These are phyloP conservation scores for Hypoxylon sp. DNA, from an alignment of 2,329 filamentous ascomycete genomes.

Conservation along the genomic window DNA sequence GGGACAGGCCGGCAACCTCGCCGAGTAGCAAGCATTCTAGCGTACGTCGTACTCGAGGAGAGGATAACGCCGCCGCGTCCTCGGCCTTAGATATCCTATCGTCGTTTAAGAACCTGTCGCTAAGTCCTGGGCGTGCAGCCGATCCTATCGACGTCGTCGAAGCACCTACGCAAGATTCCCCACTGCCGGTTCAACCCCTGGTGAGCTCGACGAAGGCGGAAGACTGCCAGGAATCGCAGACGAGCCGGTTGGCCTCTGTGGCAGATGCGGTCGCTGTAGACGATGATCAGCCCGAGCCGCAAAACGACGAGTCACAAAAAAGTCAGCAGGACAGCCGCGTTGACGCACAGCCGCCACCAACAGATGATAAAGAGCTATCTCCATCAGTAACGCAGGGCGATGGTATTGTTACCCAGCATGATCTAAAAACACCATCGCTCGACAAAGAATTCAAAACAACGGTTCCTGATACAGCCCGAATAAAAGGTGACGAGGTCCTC, in stretches of 20 bases:
- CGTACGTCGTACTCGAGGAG: conserved; percentile 46
- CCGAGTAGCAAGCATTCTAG: conserved; percentile 43
- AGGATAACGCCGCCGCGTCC: conserved; percentile 37
- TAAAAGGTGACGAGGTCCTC: conserved; percentile 38
- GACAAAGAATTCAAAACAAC: conserved; percentile 30
- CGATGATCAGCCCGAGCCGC: background rate
- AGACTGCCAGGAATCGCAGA: conserved; percentile 30
- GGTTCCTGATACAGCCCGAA: conserved; percentile 31
- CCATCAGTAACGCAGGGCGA: conserved; percentile 6
- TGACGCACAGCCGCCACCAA: conserved; percentile 9
- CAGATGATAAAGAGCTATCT: conserved; percentile 7
- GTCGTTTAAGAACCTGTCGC: conserved; percentile 52
- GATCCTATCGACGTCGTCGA: conserved; percentile 42
- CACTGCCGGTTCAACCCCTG: conserved; percentile 46
- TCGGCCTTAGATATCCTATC: conserved; percentile 47
- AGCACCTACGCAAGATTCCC: conserved; percentile 38
- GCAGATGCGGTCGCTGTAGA: conserved; percentile 10
- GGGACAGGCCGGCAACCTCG: conserved; percentile 31
- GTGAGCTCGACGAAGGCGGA: conserved; percentile 39
- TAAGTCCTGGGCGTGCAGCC: conserved; percentile 49
- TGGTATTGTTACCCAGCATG: conserved; percentile 19
- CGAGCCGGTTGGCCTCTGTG: conserved; percentile 8
- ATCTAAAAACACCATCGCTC: conserved; percentile 4
- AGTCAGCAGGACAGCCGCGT: conserved; percentile 4
- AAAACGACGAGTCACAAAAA: conserved; percentile 34